A percentile compares a stretch with the other conserved stretches of the same genome.
Evolutionary conservation across 305 asterid species (phyloP).

Genomic region (Fraxinus angustifolia): DNA sequence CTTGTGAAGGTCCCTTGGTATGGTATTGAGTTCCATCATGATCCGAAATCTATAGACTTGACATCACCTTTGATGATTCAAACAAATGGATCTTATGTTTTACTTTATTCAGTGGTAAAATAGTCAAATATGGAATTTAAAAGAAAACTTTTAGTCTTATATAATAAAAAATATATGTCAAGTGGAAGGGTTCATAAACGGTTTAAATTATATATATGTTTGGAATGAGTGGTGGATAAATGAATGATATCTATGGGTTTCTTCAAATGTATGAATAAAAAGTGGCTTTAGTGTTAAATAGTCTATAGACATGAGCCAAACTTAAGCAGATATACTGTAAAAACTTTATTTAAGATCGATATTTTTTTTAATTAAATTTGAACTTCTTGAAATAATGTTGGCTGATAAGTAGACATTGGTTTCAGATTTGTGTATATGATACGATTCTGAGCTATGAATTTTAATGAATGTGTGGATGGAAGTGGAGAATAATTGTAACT

Average conservation of each 20-base stretch:
- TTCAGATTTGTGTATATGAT: not conserved
- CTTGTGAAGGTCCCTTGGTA: not conserved
- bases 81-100: not conserved
- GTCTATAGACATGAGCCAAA: not conserved
- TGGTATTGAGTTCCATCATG: not conserved
- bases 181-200: not conserved
- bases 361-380: not conserved
- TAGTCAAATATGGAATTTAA: not conserved
- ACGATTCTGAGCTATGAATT: not conserved
- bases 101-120: not conserved
- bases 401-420: not conserved
- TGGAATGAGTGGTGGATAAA: not conserved
- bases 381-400: not conserved
- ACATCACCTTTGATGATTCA: not conserved
- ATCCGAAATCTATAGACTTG: not conserved
- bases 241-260: no score
- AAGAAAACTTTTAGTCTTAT: not conserved
- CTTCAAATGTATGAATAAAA: no score
- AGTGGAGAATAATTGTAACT: not conserved
- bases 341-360: not conserved
- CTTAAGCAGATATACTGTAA: not conserved
- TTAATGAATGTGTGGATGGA: not conserved
- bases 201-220: no score
- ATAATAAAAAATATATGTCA: not conserved
- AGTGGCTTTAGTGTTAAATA: not conserved